Percentiles rank a stretch among this genome's conserved stretches.
Evolutionary conservation across 1,139 yeast species (phyloP).

Genomic region (Yamadazyma songkhlaensis): DNA sequence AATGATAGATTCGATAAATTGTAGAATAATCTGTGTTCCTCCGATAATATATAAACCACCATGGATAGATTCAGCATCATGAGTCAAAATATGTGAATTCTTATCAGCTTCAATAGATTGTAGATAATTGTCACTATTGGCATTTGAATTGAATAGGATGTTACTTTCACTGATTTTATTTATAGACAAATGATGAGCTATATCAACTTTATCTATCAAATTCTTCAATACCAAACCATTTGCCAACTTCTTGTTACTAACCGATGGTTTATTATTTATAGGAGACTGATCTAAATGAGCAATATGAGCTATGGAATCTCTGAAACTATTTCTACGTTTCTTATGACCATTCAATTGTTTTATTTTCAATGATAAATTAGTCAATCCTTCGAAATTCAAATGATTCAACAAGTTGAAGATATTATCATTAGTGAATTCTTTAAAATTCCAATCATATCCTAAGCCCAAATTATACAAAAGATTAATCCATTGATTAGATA

Average conservation of each 20-base stretch:
- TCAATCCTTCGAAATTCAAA: constrained; percentile 24
- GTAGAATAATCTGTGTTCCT: constrained; percentile 32
- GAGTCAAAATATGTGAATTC: constrained; percentile 17
- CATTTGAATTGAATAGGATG: constrained; percentile 31
- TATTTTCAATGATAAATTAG: constrained; percentile 24
- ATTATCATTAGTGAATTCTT: constrained; percentile 32
- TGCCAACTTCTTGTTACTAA: constrained; percentile 7
- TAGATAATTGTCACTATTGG: constrained; percentile 10
- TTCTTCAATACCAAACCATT: constrained; percentile 10
- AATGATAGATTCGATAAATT: constrained; percentile 25
- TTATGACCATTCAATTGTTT: constrained; percentile 19
- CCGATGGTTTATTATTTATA: neutral
- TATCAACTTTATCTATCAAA: constrained; percentile 18
- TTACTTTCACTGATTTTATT: constrained; percentile 22
- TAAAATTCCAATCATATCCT: constrained; percentile 38
- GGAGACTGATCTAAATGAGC: constrained; percentile 1
- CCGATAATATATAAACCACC: constrained; percentile 35
- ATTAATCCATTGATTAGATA: constrained; percentile 38
- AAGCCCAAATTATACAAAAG: constrained; percentile 36
- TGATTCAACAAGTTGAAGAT: constrained; percentile 30
- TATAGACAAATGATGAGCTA: constrained; percentile 20
- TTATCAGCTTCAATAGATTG: constrained; percentile 16
- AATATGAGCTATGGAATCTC: constrained; percentile 11
- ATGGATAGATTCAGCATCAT: constrained; percentile 28
- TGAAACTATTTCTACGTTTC: constrained; percentile 12